Conservation (phyloP, 108 stramenopile species). For the Cyclotella distinguenda region DNA sequence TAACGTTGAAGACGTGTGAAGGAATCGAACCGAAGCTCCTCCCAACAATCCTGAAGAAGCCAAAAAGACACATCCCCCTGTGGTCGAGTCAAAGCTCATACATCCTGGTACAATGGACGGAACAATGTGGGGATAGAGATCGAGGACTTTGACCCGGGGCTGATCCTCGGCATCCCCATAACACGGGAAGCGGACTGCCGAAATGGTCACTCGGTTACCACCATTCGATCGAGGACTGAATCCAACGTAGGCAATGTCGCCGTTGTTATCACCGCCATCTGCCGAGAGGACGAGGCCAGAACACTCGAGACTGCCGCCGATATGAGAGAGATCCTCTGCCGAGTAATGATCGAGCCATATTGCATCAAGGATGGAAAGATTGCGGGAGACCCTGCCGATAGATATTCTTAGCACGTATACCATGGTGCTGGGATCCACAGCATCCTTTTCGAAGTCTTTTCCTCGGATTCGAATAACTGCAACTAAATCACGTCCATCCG, state of each 20-base stretch:
- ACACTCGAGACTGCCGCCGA: slow-evolving; percentile 11
- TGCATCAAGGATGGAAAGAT: slow-evolving; percentile 14
- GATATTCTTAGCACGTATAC: slow-evolving; percentile 22
- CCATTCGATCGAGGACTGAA: slow-evolving; percentile 15
- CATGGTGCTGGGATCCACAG: neutral
- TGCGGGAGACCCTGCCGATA: neutral
- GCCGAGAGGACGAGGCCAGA: slow-evolving; percentile 17
- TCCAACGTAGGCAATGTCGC: slow-evolving; percentile 10
- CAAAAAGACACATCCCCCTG: slow-evolving; percentile 35
- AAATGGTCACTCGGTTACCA: slow-evolving; percentile 24
- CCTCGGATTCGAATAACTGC: slow-evolving; percentile 11
- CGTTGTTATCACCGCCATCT: slow-evolving; percentile 8
- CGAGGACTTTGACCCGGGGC: slow-evolving; percentile 28
- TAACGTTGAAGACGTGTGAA: neutral
- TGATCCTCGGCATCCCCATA: neutral
- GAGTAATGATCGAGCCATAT: slow-evolving; percentile 37
- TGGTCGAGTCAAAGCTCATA: slow-evolving; percentile 28
- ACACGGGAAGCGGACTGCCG: slow-evolving; percentile 21
- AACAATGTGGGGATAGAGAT: slow-evolving; percentile 13
- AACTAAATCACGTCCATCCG: slow-evolving; percentile 6
- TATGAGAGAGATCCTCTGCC: slow-evolving; percentile 8
- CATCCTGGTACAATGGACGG: slow-evolving; percentile 19
- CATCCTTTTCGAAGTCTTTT: neutral
- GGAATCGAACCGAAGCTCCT: slow-evolving; percentile 32
- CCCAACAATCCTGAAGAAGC: slow-evolving; percentile 28